Base-by-base conservation (phyloP, 345 rosid species). In the Syzygium jambos region DNA sequence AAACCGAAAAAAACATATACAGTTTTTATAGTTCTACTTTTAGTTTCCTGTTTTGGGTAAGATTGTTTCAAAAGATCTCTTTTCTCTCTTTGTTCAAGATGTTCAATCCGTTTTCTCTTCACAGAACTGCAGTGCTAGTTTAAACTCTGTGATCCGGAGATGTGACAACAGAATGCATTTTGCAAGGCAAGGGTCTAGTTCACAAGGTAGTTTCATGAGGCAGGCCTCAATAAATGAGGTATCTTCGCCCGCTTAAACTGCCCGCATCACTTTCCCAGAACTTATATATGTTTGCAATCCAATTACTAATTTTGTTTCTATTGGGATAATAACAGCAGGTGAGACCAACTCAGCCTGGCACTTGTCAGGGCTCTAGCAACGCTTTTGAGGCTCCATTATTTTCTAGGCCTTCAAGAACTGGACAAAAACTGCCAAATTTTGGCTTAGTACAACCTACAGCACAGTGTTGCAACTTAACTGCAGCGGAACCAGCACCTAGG, bases 71-170 rank as follows among this genome's bases (percentile, higher is more conserved):
- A 38, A 38, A 19, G 38, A 57, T 25, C 51, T 52, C 34, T 38
- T 38, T 59, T 51, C 54, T 65, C 19, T 13, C 29, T 29, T 23
- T 46, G 46, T 85, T 51, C 25, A 11, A 6, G 54, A 13, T 51
- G 27, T 14, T 46, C 52, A 9, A 77, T 49, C 19, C 5, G 15
- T 52, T 55, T 80, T 87, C 51, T 78, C 89, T 80, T 86, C 56
- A 51, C 94, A 96, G 99, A 95, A 94, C 87, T 96, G 99, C 89
- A 95, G 96, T 84, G 89, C 95, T 88, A 91, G 94, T 86, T 93
- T 95, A 68, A 95, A 94, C 89, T 89, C 93, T 84, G 93, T 88
- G 29, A 88, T 90, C 52, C 90, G 83, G 86, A 94, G 98, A 78
- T 89, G 89, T 85, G 98, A 95, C 89, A 95, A 90, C 88, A 92